A percentile compares a stretch with the other conserved stretches of the same genome.
Evolutionary conservation across 768 basidiomycete species (phyloP).

Genomic region (Clitopilus passeckerianus): DNA sequence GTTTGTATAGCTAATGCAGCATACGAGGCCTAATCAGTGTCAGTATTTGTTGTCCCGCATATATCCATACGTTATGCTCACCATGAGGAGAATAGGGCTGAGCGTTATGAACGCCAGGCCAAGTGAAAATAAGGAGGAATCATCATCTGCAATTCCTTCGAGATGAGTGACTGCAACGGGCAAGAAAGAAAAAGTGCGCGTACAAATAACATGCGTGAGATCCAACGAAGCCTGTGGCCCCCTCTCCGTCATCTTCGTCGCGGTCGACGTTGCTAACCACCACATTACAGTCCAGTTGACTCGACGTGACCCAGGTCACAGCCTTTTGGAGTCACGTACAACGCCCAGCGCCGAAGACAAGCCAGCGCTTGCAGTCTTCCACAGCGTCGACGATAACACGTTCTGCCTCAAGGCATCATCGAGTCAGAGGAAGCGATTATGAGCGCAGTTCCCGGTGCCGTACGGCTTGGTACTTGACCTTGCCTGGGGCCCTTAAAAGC

Average conservation of each 20-base stretch:
- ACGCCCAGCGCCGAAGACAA: no score
- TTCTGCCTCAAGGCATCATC: neutral
- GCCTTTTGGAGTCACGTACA: neutral
- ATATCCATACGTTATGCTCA: conserved; percentile 19
- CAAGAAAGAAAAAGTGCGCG: conserved; percentile 12
- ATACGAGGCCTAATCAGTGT: conserved; percentile 61
- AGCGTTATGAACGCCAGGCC: conserved; percentile 59
- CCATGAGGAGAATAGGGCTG: conserved; percentile 71
- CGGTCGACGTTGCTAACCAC: neutral
- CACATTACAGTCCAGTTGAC: neutral
- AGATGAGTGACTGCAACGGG: neutral
- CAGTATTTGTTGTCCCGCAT: neutral
- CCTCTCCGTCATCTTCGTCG: conserved; percentile 13
- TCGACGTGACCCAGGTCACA: neutral
- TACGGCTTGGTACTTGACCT: neutral
- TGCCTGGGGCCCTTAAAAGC: no score
- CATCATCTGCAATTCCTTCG: conserved; percentile 44
- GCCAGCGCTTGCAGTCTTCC: neutral
- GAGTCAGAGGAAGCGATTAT: neutral
- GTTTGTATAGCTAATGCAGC: conserved; percentile 70
- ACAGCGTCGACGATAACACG: neutral
- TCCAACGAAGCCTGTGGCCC: conserved; percentile 45
- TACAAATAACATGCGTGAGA: conserved; percentile 66
- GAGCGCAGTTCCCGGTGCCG: neutral
- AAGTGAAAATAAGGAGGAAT: conserved; percentile 51